Percentiles rank a stretch among this genome's conserved stretches.
phyloP scores from a whole-genome alignment of 495 filamentous ascomycete species.

The Xylaria bambusicola region DNA sequence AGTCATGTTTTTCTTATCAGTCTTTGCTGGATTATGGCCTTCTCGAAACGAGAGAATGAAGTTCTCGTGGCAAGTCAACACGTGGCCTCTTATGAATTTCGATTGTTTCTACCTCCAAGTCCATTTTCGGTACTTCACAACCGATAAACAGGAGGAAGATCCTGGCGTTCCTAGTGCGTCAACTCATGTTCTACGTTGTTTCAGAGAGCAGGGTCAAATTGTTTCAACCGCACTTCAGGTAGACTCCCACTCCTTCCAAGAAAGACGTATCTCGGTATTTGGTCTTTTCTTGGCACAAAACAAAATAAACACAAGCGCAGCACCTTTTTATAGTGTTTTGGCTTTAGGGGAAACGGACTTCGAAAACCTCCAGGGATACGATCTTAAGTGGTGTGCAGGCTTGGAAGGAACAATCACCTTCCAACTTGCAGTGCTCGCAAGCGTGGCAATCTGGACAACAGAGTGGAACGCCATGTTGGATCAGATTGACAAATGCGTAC shows the following conservation, averaged over 20 bases:
- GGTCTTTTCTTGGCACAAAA: neutral
- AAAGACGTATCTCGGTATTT: neutral
- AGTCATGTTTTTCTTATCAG: neutral
- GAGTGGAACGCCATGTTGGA: neutral
- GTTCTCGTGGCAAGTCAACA: neutral
- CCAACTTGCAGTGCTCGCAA: neutral
- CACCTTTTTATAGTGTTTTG: constrained; percentile 1
- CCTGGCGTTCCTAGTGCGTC: no score
- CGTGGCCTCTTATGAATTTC: neutral
- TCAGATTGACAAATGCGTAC: neutral
- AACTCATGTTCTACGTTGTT: neutral
- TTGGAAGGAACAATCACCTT: constrained; percentile 1
- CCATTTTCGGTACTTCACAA: neutral
- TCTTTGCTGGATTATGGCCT: neutral
- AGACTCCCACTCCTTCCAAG: neutral
- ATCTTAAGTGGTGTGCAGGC: neutral
- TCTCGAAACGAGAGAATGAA: neutral
- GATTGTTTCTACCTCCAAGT: neutral
- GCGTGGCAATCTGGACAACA: neutral
- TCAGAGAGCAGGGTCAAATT: neutral
- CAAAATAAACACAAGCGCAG: neutral
- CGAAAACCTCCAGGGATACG: neutral
- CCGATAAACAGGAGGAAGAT: no score
- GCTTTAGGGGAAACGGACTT: neutral
- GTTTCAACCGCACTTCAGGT: neutral